Base-by-base conservation (phyloP, 2,329 filamentous ascomycete genomes). In the Ophiocordyceps sinensis region DNA sequence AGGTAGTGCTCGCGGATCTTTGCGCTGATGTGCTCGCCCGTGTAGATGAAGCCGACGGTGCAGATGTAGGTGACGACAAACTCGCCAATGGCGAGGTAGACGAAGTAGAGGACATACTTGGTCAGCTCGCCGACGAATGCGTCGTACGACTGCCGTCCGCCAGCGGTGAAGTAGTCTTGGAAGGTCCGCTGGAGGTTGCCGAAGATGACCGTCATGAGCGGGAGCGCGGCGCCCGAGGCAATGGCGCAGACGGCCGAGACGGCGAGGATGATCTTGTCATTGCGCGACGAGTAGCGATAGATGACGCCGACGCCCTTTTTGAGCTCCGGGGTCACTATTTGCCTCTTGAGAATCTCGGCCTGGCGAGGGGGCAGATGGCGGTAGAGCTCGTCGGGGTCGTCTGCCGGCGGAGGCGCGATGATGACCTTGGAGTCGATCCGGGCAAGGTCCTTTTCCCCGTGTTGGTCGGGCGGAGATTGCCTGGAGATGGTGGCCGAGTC, bases 11-110 rank as follows among this genome's bases (percentile, higher is more conserved):
- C 76, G 44, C 88, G 77, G 51, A 88, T 84, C 64, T 86, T 85
- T 46, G 76, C 75, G 43, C 79, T 79, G 54, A 88, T 77, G 53
- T 86, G 80, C 58, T 89, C 84, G 43, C 84, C 85, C 0, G 78
- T 80, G 53, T 86, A 94, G 51, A 95, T 94, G 64, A 93, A 95
- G 17, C 85, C 85, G 15, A 93, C 78, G 0, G 88, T 95, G 21
- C 77, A 73, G 44, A 93, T 66, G 57, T 93, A 94, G 36, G 80
- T 73, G 3, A 79, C 78, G 37, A 84, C 61, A 49, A 93, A 94
- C 54, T 88, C 82, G 47, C 70, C 86, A 43, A 94, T 77, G 36
- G 75, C 86, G 37, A 94, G 72, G 57, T 94, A 94, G 29, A 94
- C 65, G 49, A 93, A 91, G 61, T 93, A 93, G 30, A 93, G 62